Evolutionary conservation across 1,284 basidiomycete species (phyloP), one percentile per base, ranked within the genome.

Genomic region (Volvariella surrecta): DNA sequence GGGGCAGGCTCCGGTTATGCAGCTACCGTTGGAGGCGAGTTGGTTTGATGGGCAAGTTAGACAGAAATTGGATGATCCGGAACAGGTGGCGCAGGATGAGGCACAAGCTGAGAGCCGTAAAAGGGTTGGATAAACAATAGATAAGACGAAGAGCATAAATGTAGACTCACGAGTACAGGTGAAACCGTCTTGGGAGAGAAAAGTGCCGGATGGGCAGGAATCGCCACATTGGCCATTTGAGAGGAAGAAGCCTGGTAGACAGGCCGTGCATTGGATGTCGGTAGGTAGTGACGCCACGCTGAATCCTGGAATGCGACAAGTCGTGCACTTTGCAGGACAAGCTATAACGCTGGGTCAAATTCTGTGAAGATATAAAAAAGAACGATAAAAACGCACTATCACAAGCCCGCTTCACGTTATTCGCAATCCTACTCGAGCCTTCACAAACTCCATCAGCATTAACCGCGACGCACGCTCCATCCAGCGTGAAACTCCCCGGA

Each of bases 401-500:
- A 55, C 88, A 91, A 51, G 79, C 74, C 17, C 74, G 66, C 63
- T 89, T 91, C 54, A 75, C 73, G 52, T 88, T 89, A 52, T 91
- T 83, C n/a, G 77, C 85, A 32, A 91, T 73, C 47, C 86, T 61
- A 28, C 68, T 74, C 4, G 82, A 71, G 19, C 82, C 76, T 32
- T 73, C 60, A 60, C 88, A 91, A 15, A 87, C 74, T 10, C 89
- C 88, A 48, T 76, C 72, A 15, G 61, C 63, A 53, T 81, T 72
- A 13, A 79, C 69, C 31, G 70, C 60, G 3, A 89, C 81, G 52
- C 88, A 89, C 37, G 59, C 66, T 1, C 84, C 82, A 44, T 82
- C 79, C 47, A 80, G 66, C 16, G 67, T 58, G 55, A 73, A 87
- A 40, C 65, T 69, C 0, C 79, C 79, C 0, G 68, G 56, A 8